Evolutionary conservation across 2,329 filamentous ascomycete species (phyloP).

Genomic region (Alternaria atra): DNA sequence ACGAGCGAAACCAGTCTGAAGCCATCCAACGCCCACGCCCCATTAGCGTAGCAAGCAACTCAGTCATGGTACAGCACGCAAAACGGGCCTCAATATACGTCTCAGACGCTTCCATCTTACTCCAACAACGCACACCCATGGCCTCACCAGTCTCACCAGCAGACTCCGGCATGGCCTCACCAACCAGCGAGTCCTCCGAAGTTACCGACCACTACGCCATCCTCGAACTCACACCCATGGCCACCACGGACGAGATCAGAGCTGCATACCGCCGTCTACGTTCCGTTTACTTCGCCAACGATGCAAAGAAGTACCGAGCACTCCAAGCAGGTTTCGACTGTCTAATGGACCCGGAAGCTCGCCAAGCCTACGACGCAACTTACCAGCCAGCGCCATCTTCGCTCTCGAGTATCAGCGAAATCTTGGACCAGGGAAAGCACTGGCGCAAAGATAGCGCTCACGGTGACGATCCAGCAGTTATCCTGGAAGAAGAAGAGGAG

Average conservation of each 20-base stretch:
- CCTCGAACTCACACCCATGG: slow-evolving; percentile 33
- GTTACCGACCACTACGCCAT: slow-evolving; percentile 46
- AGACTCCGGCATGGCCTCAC: slow-evolving; percentile 21
- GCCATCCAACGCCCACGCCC: slow-evolving; percentile 30
- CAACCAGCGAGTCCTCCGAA: slow-evolving; percentile 24
- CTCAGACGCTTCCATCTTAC: slow-evolving; percentile 35
- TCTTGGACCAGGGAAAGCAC: slow-evolving; percentile 30
- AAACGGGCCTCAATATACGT: slow-evolving; percentile 40
- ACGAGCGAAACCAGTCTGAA: slow-evolving; percentile 37
- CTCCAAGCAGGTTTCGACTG: slow-evolving; percentile 43
- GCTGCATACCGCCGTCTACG: slow-evolving; percentile 39
- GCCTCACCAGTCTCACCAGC: slow-evolving; percentile 25
- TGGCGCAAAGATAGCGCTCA: slow-evolving; percentile 35
- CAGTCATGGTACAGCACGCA: slow-evolving; percentile 25
- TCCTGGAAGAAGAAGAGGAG: slow-evolving; percentile 29
- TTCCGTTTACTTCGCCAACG: slow-evolving; percentile 39
- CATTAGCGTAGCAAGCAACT: slow-evolving; percentile 24
- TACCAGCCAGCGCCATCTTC: slow-evolving; percentile 24
- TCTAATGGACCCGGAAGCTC: slow-evolving; percentile 39
- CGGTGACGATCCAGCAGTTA: slow-evolving; percentile 20
- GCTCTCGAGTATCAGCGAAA: slow-evolving; percentile 21
- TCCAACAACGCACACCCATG: slow-evolving; percentile 32
- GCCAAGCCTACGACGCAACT: slow-evolving; percentile 38
- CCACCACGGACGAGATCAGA: slow-evolving; percentile 43
- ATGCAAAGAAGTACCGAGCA: slow-evolving; percentile 41